Percentiles rank a stretch among this genome's conserved stretches.
phyloP scores from a whole-genome alignment of 441 rosid genomes.

The Cnidoscolus chayamansa region DNA sequence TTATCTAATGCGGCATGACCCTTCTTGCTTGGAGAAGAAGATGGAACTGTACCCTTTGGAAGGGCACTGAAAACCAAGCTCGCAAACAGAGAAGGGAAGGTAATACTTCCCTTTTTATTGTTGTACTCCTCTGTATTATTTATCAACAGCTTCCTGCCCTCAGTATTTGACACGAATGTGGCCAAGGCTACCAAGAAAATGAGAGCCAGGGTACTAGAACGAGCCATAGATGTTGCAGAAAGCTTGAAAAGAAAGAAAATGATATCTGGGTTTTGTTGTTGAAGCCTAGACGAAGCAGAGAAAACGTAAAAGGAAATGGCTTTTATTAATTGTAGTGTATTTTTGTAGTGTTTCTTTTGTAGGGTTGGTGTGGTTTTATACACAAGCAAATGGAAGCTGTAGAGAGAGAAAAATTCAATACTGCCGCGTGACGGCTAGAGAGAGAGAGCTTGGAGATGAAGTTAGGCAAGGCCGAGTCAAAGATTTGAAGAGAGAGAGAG shows the following conservation, averaged over 20 bases:
- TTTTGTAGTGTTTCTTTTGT: background rate
- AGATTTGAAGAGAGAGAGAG: background rate
- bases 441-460: constrained; percentile 23
- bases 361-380: constrained; percentile 1
- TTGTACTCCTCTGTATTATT: constrained; percentile 1
- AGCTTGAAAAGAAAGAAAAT: background rate
- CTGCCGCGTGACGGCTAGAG: constrained; percentile 20
- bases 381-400: background rate
- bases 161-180: constrained; percentile 21
- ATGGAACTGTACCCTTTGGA: constrained; percentile 58
- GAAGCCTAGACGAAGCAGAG: constrained; percentile 15
- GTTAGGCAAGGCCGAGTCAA: constrained; percentile 30
- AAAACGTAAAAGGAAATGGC: background rate
- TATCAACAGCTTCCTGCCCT: constrained; percentile 45
- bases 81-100: constrained; percentile 24
- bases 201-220: constrained; percentile 20
- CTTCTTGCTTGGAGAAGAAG: constrained; percentile 63
- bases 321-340: background rate
- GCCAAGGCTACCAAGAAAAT: constrained; percentile 27
- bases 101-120: constrained; percentile 13
- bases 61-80: constrained; percentile 44
- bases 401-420: constrained; percentile 12
- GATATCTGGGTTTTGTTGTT: constrained; percentile 8
- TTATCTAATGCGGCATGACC: constrained; percentile 48
- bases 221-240: constrained; percentile 34